Evolutionary conservation across 2,329 filamentous ascomycete genomes (phyloP).

Genomic region (Alternaria sp.): DNA sequence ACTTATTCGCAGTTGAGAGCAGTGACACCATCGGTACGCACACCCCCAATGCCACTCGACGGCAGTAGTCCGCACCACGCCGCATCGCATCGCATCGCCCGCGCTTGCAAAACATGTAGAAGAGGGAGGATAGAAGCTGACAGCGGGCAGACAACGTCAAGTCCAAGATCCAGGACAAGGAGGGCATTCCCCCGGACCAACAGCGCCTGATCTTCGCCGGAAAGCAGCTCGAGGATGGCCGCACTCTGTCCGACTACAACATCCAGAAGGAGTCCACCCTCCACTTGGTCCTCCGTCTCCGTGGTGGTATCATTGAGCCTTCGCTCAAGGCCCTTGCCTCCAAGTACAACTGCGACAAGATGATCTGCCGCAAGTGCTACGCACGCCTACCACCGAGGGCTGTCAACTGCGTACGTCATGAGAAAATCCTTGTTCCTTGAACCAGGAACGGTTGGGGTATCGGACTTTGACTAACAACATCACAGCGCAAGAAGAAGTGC

Average conservation of each 20-base stretch:
- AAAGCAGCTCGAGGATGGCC: constrained; percentile 99
- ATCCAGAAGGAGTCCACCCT: constrained; percentile 99
- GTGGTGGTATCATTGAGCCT: constrained; percentile 97
- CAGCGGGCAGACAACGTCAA: constrained; percentile 84
- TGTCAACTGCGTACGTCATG: constrained; percentile 79
- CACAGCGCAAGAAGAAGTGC: constrained; percentile 87
- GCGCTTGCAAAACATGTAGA: constrained; percentile 4
- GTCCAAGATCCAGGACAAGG: constrained; percentile 99
- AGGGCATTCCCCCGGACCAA: constrained; percentile 97
- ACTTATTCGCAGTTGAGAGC: constrained; percentile 70
- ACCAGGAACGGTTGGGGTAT: too few relatives aligned
- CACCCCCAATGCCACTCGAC: constrained; percentile 18
- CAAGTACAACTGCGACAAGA: constrained; percentile 99
- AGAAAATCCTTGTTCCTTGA: not conserved
- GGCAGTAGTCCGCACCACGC: constrained; percentile 17
- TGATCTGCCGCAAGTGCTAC: constrained; percentile 99
- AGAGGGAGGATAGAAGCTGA: constrained; percentile 22
- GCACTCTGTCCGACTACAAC: constrained; percentile 97
- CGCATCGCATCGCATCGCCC: constrained; percentile 16
- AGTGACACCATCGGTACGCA: constrained; percentile 81
- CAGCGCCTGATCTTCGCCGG: constrained; percentile 98
- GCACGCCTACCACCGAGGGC: constrained; percentile 93
- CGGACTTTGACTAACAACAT: constrained; percentile 23
- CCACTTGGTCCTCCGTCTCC: constrained; percentile 96
- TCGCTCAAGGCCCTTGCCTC: constrained; percentile 97